phyloP scores from a whole-genome alignment of 129 eudicot species.

The Escallonia rubra region DNA sequence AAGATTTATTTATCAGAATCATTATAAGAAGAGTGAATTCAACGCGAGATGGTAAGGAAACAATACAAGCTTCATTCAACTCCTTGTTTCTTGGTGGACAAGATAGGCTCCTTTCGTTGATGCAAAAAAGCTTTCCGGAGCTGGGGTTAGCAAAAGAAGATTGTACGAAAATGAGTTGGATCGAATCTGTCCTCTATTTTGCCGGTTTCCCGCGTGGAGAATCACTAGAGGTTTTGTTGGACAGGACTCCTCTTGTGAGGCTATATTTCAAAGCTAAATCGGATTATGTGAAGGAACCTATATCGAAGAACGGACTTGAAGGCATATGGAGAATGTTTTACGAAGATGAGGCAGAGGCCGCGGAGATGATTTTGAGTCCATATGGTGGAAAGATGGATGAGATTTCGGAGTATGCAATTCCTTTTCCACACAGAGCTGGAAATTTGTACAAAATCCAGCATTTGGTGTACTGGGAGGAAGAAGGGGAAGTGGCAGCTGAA shows the following conservation, averaged over 20 bases:
- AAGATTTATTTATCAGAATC: slow-evolving; percentile 35
- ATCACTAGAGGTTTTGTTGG: slow-evolving; percentile 19
- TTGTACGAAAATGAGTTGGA: slow-evolving; percentile 60
- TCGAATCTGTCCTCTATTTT: slow-evolving; percentile 41
- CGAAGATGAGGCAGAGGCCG: slow-evolving; percentile 20
- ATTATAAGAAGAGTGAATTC: slow-evolving; percentile 15
- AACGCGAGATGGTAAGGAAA: slow-evolving; percentile 10
- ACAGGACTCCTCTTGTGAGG: slow-evolving; percentile 29
- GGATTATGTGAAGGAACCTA: slow-evolving; percentile 41
- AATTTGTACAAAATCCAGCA: slow-evolving; percentile 45
- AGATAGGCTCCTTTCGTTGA: slow-evolving; percentile 22
- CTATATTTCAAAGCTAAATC: slow-evolving; percentile 49
- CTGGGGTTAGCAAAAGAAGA: slow-evolving; percentile 35
- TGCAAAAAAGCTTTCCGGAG: slow-evolving; percentile 43
- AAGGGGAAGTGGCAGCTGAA: slow-evolving; percentile 18
- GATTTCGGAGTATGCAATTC: slow-evolving; percentile 32
- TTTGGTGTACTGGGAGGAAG: slow-evolving; percentile 45
- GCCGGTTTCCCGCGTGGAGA: slow-evolving; percentile 32
- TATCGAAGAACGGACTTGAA: slow-evolving; percentile 34
- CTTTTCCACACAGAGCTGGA: slow-evolving; percentile 57
- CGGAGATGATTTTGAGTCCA: slow-evolving; percentile 45
- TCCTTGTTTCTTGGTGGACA: slow-evolving; percentile 42
- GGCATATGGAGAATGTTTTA: slow-evolving; percentile 27
- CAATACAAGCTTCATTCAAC: slow-evolving; percentile 39
- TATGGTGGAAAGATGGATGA: slow-evolving; percentile 58